A percentile compares a stretch with the other conserved stretches of the same genome.
These are phyloP conservation scores for Plantago ovata DNA, from an alignment of 257 asterid species.

Conservation along the genomic window DNA sequence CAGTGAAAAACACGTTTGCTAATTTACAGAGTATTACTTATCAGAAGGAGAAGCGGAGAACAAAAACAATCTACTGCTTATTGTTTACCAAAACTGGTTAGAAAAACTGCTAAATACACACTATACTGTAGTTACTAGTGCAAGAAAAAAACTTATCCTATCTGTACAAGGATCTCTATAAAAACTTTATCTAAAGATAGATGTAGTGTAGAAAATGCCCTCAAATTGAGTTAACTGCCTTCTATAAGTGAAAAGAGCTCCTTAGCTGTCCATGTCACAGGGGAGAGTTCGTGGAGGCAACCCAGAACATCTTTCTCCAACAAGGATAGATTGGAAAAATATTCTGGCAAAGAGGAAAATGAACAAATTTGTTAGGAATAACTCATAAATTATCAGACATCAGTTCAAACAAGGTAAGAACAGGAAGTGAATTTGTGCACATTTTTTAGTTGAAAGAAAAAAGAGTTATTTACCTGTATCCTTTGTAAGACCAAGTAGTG, in stretches of 20 bases:
- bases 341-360: slow-evolving; percentile 34
- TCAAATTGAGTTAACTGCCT: slow-evolving; percentile 11
- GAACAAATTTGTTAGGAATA: background rate
- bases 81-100: background rate
- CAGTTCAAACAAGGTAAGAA: no score
- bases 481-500: slow-evolving; percentile 49
- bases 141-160: background rate
- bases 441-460: background rate
- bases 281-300: slow-evolving; percentile 43
- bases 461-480: slow-evolving; percentile 42
- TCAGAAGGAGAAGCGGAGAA: background rate
- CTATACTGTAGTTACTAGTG: background rate
- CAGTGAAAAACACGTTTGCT: background rate
- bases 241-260: slow-evolving; percentile 45
- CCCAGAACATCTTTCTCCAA: slow-evolving; percentile 30
- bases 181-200: background rate
- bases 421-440: background rate
- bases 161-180: slow-evolving; percentile 3
- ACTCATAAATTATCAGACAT: background rate
- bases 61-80: background rate
- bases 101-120: background rate
- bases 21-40: background rate
- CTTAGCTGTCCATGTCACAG: slow-evolving; percentile 66
- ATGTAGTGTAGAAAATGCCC: background rate
- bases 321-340: slow-evolving; percentile 19